These are phyloP conservation scores for Fonsecaea erecta DNA, from an alignment of 2,329 filamentous ascomycete genomes.

Conservation along the genomic window DNA sequence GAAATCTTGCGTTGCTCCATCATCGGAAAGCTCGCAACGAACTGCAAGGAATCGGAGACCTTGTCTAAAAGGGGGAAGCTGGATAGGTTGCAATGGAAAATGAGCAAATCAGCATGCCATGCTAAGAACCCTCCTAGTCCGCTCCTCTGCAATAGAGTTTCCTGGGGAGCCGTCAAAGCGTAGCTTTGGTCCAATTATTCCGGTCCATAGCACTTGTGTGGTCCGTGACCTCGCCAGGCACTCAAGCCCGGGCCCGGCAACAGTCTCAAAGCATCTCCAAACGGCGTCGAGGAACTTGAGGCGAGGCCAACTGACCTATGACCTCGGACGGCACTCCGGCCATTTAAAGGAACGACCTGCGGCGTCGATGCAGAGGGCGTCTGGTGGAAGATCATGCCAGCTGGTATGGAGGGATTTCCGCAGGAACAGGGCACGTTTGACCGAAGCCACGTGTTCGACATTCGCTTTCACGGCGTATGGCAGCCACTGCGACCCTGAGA, in stretches of 20 bases:
- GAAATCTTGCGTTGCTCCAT: not conserved
- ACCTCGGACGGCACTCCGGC: not conserved
- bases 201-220: not conserved
- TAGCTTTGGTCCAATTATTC: not conserved
- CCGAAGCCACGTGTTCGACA: constrained; percentile 17
- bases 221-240: not conserved
- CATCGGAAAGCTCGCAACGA: not conserved
- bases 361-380: not conserved
- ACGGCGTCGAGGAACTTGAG: not conserved
- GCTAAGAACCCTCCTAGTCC: not conserved
- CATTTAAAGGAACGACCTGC: not conserved
- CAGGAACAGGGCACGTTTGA: not conserved
- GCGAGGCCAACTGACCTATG: not conserved
- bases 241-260: not conserved
- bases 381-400: not conserved
- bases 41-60: not conserved
- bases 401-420: not conserved
- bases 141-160: not conserved
- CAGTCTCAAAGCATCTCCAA: not conserved
- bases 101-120: not conserved
- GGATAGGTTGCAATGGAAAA: not conserved
- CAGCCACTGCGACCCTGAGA: not conserved
- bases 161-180: not conserved
- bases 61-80: not conserved
- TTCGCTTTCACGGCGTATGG: constrained; percentile 8